phyloP scores from a whole-genome alignment of 2,329 filamentous ascomycete species.

The Talaromyces sp. region DNA sequence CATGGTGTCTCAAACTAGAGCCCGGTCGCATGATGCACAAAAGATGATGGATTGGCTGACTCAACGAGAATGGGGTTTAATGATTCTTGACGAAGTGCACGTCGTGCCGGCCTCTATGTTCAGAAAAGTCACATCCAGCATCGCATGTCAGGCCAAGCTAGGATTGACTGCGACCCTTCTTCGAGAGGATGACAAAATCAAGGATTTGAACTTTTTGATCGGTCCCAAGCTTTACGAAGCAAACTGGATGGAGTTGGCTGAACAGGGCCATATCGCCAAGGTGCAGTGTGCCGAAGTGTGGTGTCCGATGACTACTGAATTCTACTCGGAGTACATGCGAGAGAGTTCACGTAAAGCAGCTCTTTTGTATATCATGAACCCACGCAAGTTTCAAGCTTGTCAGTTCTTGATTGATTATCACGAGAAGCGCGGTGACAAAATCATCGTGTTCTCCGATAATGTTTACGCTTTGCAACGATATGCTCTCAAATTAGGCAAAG shows the following conservation, averaged over 20 bases:
- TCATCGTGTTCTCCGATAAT: constrained; percentile 97
- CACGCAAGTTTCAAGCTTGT: constrained; percentile 91
- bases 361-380: constrained; percentile 93
- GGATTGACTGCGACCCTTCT: constrained; percentile 91
- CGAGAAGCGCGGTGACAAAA: constrained; percentile 89
- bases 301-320: constrained; percentile 99
- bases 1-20: constrained; percentile 92
- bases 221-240: constrained; percentile 97
- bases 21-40: constrained; percentile 84
- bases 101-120: constrained; percentile 97
- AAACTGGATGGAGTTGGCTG: constrained; percentile 98
- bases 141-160: constrained; percentile 93
- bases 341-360: constrained; percentile 64
- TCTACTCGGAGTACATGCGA: constrained; percentile 88
- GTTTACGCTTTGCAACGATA: constrained; percentile 88
- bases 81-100: constrained; percentile 96
- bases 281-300: constrained; percentile 98
- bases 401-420: constrained; percentile 99
- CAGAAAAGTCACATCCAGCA: constrained; percentile 84
- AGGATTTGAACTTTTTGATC: constrained; percentile 94
- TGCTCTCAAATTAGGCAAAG: constrained; percentile 77
- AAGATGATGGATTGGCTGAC: constrained; percentile 97
- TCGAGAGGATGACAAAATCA: constrained; percentile 97
- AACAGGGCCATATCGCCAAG: constrained; percentile 93
- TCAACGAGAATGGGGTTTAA: constrained; percentile 88